Conservation (phyloP, 2,329 filamentous ascomycete species). For the Pseudogymnoascus sp. region DNA sequence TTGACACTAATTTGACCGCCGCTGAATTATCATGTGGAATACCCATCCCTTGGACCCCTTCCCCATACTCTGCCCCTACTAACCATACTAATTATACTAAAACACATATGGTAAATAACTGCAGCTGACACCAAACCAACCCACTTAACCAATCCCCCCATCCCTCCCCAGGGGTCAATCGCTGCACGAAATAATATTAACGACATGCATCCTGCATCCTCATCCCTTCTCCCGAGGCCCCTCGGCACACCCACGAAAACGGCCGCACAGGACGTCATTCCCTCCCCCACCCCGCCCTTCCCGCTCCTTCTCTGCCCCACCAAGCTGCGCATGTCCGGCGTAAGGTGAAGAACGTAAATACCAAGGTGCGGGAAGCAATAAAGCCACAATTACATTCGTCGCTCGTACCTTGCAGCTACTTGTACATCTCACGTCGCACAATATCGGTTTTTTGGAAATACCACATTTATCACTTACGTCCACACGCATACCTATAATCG, state of each 20-base stretch:
- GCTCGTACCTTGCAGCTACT: background rate
- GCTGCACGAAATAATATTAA: background rate
- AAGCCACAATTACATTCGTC: background rate
- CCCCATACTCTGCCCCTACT: background rate
- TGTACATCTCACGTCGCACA: background rate
- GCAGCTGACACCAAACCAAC: background rate
- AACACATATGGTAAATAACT: background rate
- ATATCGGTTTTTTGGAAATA: background rate
- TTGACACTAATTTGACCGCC: background rate
- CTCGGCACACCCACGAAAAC: background rate
- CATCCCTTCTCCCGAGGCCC: background rate
- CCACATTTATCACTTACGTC: background rate
- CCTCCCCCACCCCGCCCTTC: background rate
- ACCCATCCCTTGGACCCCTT: background rate
- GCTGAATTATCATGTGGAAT: background rate
- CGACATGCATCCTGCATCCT: background rate
- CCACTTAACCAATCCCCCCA: background rate
- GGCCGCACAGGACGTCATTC: background rate
- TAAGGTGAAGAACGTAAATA: background rate
- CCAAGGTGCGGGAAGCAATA: background rate
- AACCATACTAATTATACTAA: background rate
- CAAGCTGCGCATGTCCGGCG: background rate
- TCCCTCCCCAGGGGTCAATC: background rate
- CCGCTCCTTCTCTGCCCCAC: background rate
- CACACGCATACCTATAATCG: background rate